Evolutionary conservation across 495 filamentous ascomycete species (phyloP), one percentile per base, ranked within the genome.

Genomic region (Glarea lozoyensis): DNA sequence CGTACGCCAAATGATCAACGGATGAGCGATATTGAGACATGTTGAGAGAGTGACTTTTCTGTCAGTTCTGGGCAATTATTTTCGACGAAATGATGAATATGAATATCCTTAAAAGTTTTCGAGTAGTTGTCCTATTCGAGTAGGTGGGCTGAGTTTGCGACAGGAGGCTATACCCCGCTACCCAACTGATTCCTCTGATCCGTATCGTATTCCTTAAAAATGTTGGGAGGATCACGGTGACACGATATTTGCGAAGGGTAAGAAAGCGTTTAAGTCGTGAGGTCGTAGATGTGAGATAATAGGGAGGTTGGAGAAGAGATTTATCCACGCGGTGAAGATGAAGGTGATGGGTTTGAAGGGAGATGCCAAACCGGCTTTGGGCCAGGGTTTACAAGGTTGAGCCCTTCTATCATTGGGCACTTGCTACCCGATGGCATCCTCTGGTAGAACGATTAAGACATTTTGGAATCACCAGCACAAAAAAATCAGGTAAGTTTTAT

Each of bases 11-110:
- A 17, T 50, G 37, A 7, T 27, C 49, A 5, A 19, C 35, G 16
- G 49, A 53, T 6, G 43, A 35, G 23, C 40, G 48, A 37, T 44
- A 52, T 48, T 43, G 30, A 20, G 52, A 55, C 52, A 55, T 55
- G 29, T n/a, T 19, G 25, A 15, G 4, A n/a, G 18, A 34, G 6
- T 6, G 31, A 9, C n/a, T 17, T 19, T 33, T 32, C n/a, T 10
- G 10, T 33, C 10, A 7, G 20, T 4, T n/a, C n/a, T n/a, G n/a
- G n/a, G n/a, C n/a, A n/a, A n/a, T n/a, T n/a, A n/a, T n/a, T n/a
- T n/a, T n/a, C n/a, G n/a, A n/a, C n/a, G n/a, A n/a, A n/a, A n/a
- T n/a, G n/a, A n/a, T n/a, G n/a, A n/a, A n/a, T n/a, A n/a, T n/a
- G n/a, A n/a, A n/a, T n/a, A n/a, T n/a, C n/a, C n/a, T n/a, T n/a